Conservation (phyloP, 345 rosid species). For the Sonneratia alba region DNA sequence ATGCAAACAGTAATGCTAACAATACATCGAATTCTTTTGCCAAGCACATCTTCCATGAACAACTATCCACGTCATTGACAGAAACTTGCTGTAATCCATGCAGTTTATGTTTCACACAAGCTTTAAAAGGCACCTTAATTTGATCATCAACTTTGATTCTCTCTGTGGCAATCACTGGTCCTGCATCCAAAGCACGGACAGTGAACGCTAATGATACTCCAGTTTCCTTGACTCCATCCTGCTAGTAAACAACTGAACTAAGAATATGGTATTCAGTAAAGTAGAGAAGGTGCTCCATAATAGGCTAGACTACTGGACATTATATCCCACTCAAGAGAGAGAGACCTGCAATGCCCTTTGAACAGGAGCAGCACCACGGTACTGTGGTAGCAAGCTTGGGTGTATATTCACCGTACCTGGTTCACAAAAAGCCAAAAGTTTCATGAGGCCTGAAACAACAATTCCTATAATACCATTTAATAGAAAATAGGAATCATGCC, state of each 20-base stretch:
- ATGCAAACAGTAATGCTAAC: not conserved
- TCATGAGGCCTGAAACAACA: not conserved
- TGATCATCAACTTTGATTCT: slow-evolving; percentile 58
- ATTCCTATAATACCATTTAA: not conserved
- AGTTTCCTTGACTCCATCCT: slow-evolving; percentile 85
- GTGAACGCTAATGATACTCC: slow-evolving; percentile 93
- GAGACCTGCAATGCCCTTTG: slow-evolving; percentile 81
- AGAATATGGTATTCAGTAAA: not conserved
- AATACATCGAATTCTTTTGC: not conserved
- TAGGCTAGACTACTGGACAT: not conserved
- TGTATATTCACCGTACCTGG: slow-evolving; percentile 90
- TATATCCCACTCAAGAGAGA: not conserved
- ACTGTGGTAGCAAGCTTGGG: slow-evolving; percentile 77
- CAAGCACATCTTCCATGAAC: not conserved
- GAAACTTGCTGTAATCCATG: not conserved
- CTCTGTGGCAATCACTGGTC: slow-evolving; percentile 68
- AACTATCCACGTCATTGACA: not conserved
- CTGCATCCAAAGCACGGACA: slow-evolving; percentile 79
- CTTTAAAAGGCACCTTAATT: slow-evolving; percentile 48
- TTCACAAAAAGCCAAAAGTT: not conserved
- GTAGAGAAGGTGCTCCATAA: not conserved
- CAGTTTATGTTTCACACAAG: not conserved
- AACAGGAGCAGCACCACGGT: slow-evolving; percentile 97
- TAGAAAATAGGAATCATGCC: not conserved
- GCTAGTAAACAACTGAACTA: slow-evolving; percentile 14